Evolutionary conservation across 2,329 filamentous ascomycete genomes (phyloP).

Genomic region (Fusarium sp.): DNA sequence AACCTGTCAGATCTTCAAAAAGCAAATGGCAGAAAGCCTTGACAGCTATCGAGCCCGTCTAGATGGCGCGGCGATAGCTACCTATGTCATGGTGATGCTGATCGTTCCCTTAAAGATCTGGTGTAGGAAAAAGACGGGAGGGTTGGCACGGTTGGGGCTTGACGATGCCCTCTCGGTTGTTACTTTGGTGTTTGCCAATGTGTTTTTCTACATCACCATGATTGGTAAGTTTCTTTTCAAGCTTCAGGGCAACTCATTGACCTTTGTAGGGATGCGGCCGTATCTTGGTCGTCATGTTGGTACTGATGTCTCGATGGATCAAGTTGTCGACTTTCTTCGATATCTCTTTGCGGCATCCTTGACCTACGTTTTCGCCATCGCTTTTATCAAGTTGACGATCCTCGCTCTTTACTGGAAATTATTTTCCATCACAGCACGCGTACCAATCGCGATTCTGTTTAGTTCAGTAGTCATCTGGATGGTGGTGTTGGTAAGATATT

Average conservation of each 20-base stretch:
- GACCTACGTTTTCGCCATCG: background rate
- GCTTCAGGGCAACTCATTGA: background rate
- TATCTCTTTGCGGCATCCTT: background rate
- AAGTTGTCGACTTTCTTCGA: background rate
- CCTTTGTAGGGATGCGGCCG: background rate
- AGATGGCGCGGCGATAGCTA: background rate
- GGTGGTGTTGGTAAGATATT: background rate
- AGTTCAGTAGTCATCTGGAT: background rate
- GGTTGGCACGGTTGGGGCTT: background rate
- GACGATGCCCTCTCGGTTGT: conserved; percentile 1
- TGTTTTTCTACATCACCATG: conserved; percentile 3
- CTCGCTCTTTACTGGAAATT: conserved; percentile 1
- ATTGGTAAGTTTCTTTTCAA: background rate
- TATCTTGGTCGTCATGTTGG: conserved; percentile 5
- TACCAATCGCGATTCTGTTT: background rate
- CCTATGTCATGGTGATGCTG: conserved; percentile 1
- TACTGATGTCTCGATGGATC: background rate
- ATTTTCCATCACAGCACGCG: background rate
- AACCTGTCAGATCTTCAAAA: background rate
- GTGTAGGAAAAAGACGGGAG: conserved; percentile 2
- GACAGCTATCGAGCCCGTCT: background rate
- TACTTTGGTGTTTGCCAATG: background rate
- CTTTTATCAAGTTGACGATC: background rate
- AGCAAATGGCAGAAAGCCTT: background rate
- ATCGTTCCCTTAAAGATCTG: conserved; percentile 3